A percentile compares a stretch with the other conserved stretches of the same genome.
phyloP scores from a whole-genome alignment of 192 early-diverging fungal species.

The Coemansia sp. region DNA sequence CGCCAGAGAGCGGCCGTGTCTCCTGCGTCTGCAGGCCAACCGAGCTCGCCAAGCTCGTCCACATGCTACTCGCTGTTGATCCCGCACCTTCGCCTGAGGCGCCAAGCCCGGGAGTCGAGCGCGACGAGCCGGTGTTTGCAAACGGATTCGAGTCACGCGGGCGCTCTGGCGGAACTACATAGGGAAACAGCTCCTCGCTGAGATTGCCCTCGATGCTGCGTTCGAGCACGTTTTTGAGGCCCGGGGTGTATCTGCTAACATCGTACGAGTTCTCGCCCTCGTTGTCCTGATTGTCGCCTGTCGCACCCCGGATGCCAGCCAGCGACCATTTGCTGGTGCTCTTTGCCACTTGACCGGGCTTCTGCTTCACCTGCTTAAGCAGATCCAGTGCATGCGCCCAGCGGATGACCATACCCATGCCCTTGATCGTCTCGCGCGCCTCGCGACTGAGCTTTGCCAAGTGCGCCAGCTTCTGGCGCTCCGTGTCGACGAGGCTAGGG shows the following conservation, averaged over 20 bases:
- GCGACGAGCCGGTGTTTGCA: slow-evolving; percentile 15
- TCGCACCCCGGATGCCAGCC: slow-evolving; percentile 21
- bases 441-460: slow-evolving; percentile 45
- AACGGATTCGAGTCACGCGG: slow-evolving; percentile 20
- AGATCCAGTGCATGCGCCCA: slow-evolving; percentile 50
- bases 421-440: slow-evolving; percentile 43
- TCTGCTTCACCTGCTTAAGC: slow-evolving; percentile 38
- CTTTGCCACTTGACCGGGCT: slow-evolving; percentile 30
- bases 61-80: slow-evolving; percentile 46
- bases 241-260: slow-evolving; percentile 44
- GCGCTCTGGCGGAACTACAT: slow-evolving; percentile 48
- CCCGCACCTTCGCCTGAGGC: slow-evolving; percentile 20
- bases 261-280: slow-evolving; percentile 39
- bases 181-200: slow-evolving; percentile 51
- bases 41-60: slow-evolving; percentile 41
- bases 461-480: slow-evolving; percentile 44
- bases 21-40: slow-evolving; percentile 32
- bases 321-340: slow-evolving; percentile 43
- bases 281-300: slow-evolving; percentile 8
- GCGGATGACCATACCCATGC: slow-evolving; percentile 49
- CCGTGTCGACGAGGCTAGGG: slow-evolving; percentile 37
- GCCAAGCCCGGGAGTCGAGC: slow-evolving; percentile 13
- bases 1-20: slow-evolving; percentile 18
- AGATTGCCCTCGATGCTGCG: slow-evolving; percentile 34
- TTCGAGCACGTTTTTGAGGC: slow-evolving; percentile 43